Conservation (phyloP, 441 rosid species). For the Flueggea neowawraea region DNA sequence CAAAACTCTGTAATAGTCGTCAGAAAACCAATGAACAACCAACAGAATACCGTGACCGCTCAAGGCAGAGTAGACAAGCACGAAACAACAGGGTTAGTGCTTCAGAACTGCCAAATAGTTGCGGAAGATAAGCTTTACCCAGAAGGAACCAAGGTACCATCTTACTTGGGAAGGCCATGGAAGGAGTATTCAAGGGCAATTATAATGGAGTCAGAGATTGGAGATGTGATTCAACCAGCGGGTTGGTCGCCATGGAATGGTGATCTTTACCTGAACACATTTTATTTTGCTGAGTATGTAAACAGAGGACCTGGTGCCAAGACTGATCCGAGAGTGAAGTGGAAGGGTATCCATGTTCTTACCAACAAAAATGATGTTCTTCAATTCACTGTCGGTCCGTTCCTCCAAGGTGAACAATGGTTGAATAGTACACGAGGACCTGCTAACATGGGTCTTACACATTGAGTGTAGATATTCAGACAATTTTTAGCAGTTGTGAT, state of each 20-base stretch:
- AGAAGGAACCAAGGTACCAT: not conserved
- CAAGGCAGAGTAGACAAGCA: slow-evolving; percentile 20
- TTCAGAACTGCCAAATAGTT: slow-evolving; percentile 20
- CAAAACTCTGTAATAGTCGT: slow-evolving; percentile 20
- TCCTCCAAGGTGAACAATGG: slow-evolving; percentile 15
- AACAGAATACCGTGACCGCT: slow-evolving; percentile 22
- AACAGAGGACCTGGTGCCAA: slow-evolving; percentile 19
- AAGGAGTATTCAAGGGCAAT: slow-evolving; percentile 20
- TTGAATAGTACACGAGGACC: not conserved
- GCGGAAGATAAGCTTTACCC: slow-evolving; percentile 18
- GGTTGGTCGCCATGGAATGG: slow-evolving; percentile 31
- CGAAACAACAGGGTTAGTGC: slow-evolving; percentile 19
- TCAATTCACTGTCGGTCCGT: slow-evolving; percentile 2
- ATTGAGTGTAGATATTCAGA: too few relatives aligned
- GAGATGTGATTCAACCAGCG: slow-evolving; percentile 22
- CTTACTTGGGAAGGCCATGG: slow-evolving; percentile 32
- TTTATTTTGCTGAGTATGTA: slow-evolving; percentile 19
- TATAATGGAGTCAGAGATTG: slow-evolving; percentile 26
- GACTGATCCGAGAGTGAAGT: slow-evolving; percentile 18
- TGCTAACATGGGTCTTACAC: too few relatives aligned
- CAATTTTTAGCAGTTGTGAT: too few relatives aligned
- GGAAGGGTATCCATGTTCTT: slow-evolving; percentile 14
- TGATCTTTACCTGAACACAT: slow-evolving; percentile 12
- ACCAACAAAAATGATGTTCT: not conserved
- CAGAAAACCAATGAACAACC: slow-evolving; percentile 10